Evolutionary conservation across 441 rosid genomes (phyloP), one percentile per base, ranked within the genome.

Genomic region (Geranium incanum): DNA sequence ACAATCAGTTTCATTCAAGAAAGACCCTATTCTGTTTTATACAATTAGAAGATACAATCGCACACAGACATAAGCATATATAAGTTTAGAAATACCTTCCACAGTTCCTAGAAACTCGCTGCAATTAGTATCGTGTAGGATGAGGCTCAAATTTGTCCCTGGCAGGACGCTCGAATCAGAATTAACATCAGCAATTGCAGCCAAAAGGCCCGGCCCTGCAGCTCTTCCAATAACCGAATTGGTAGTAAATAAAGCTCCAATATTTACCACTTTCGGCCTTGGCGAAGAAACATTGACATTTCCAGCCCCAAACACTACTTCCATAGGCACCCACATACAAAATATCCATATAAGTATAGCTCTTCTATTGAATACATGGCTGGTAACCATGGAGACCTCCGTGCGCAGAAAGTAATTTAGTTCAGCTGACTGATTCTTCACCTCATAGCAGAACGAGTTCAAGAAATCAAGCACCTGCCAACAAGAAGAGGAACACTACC

Each of bases 211-310:
- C 0, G 83, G 90, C 60, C 38, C 72, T 1, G 87, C 88, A 7
- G 98, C 96, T 81, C 82, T 84, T 52, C 97, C 97, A 59, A 94
- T 90, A 60, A 85, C 87, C 28, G 96, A 94, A 80, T 90, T 73
- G 60, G 59, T 71, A 37, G 97, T 94, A 78, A 89, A 85, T 19
- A 94, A 70, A 82, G 86, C 86, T 73, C 96, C 98, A 18, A 94
- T 81, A 36, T 72, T 87, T 39, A 89, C 82, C 73, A 72, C 75
- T 70, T 79, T 78, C 2, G 81, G 93, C 76, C 78, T 80, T 52
- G 88, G 73, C 36, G 86, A 80, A 70, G 85, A 73, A 68, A 68
- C 68, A 67, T 80, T 78, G n/a, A 68, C 76, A 72, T 84, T 85
- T 73, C 77, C 78, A 67, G 71, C 79, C 72, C 77, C 77, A 39